Conservation (phyloP, 768 basidiomycete species). For the Boletus sp. region DNA sequence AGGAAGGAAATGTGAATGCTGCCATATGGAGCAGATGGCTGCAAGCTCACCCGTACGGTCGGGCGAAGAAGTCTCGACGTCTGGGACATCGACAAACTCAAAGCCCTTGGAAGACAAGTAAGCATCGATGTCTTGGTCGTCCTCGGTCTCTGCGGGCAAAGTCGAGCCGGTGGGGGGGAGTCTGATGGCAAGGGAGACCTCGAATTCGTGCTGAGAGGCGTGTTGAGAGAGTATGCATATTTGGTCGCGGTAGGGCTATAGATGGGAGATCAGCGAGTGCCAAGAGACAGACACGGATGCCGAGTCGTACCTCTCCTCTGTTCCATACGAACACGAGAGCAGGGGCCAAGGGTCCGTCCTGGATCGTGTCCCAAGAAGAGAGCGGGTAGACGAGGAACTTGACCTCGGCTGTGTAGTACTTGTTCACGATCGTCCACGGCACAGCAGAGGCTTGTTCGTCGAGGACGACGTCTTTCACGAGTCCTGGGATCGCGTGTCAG, state of each 20-base stretch:
- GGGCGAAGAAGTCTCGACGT: constrained; percentile 1
- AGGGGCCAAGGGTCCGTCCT: constrained; percentile 44
- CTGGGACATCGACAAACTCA: constrained; percentile 62
- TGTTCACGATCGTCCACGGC: constrained; percentile 77
- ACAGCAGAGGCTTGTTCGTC: constrained; percentile 30
- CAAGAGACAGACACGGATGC: neutral
- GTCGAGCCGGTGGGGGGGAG: constrained; percentile 32
- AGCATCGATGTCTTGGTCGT: constrained; percentile 58
- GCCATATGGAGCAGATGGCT: neutral
- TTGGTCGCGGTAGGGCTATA: constrained; percentile 59
- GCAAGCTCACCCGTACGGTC: constrained; percentile 20
- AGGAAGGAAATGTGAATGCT: neutral
- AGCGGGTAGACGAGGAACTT: constrained; percentile 58
- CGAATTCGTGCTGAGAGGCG: constrained; percentile 55
- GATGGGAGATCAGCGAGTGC: constrained; percentile 5
- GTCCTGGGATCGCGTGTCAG: constrained; percentile 24
- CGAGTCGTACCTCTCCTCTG: constrained; percentile 55
- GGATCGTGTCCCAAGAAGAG: constrained; percentile 40
- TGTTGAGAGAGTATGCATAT: constrained; percentile 48
- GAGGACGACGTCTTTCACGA: constrained; percentile 18
- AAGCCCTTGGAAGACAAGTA: constrained; percentile 71
- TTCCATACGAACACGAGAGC: constrained; percentile 76
- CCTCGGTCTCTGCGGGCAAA: constrained; percentile 35
- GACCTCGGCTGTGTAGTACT: constrained; percentile 78
- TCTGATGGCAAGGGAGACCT: constrained; percentile 70